Evolutionary conservation across 2,329 filamentous ascomycete genomes (phyloP), one percentile per base, ranked within the genome.

Genomic region (Scytalidium sp.): DNA sequence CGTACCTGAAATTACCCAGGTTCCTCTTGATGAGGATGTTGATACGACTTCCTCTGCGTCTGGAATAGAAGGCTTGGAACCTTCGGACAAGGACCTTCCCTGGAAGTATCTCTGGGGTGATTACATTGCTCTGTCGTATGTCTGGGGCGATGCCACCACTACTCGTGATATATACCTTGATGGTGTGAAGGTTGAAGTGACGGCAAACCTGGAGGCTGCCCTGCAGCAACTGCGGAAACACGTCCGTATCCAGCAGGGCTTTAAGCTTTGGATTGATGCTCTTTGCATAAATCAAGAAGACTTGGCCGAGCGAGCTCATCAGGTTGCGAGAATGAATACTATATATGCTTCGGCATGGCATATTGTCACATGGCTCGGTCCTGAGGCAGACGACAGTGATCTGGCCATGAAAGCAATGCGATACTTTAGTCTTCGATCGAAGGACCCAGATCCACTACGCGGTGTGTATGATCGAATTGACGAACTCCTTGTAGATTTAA

Each of bases 351-450:
- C 46, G 19, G 60, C 61, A 6, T 11, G 49, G 3, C 47, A 51
- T 17, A 58, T 63, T 9, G 25, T 63, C 15, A 53, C 61, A 4
- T 68, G 64, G 64, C 51, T 67, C 3, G 63, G 64, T 11, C 49
- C 43, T n/a, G 44, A 50, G 9, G 23, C 44, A 17, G 41, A 41
- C 17, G 41, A 48, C 10, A 50, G 43, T 41, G 43, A 36, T 13
- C 20, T 19, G 21, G 48, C 48, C 3, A 42, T 50, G n/a, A 44
- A 50, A 2, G 41, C 43, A 17, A 46, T 50, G 32, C 13, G 19
- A 17, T 45, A 45, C 20, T 29, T 19, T 13, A 25, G 23, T 10
- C 7, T 50, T 19, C 47, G 43, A 11, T 53, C 43, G 50, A 17
- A 36, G 21, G 21, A n/a, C n/a, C n/a, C n/a, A n/a, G n/a, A n/a